Percentiles rank a stretch among this genome's conserved stretches.
Conservation (phyloP, 2,329 filamentous ascomycete genomes). For the Diaporthe sp. region DNA sequence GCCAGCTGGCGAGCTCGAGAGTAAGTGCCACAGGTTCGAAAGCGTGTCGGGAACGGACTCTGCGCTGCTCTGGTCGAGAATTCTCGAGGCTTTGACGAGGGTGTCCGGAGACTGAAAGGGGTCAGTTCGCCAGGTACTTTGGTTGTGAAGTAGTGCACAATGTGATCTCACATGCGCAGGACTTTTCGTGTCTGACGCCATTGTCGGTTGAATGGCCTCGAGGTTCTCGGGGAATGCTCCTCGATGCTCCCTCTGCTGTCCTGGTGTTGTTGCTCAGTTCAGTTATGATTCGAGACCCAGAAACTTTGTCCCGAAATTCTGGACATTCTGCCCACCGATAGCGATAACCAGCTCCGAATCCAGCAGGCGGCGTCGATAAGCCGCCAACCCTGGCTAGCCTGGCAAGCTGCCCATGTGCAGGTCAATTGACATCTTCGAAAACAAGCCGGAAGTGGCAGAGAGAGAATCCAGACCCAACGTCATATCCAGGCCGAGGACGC, state of each 20-base stretch:
- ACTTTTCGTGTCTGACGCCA: slow-evolving; percentile 18
- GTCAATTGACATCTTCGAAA: slow-evolving; percentile 39
- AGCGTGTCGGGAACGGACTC: slow-evolving; percentile 61
- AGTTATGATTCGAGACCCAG: neutral
- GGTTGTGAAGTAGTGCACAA: too few relatives aligned
- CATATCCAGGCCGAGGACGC: slow-evolving; percentile 39
- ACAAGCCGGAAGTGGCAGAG: slow-evolving; percentile 33
- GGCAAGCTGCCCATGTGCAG: slow-evolving; percentile 34
- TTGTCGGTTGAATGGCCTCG: neutral
- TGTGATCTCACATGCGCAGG: neutral
- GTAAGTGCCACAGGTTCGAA: slow-evolving; percentile 60
- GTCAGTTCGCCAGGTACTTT: neutral
- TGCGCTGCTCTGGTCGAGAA: slow-evolving; percentile 65
- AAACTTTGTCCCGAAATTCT: slow-evolving; percentile 31
- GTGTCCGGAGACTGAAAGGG: slow-evolving; percentile 40
- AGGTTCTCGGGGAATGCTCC: neutral
- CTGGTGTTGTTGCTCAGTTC: neutral
- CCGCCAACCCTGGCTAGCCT: slow-evolving; percentile 30
- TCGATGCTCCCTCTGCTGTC: neutral
- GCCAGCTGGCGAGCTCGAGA: slow-evolving; percentile 57
- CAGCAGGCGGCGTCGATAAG: slow-evolving; percentile 35
- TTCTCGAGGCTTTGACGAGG: slow-evolving; percentile 65
- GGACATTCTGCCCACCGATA: slow-evolving; percentile 32
- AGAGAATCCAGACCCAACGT: slow-evolving; percentile 40
- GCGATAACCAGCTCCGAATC: slow-evolving; percentile 5